Evolutionary conservation across 2,329 filamentous ascomycete genomes (phyloP).

Genomic region (Chaetothyriales sp.): DNA sequence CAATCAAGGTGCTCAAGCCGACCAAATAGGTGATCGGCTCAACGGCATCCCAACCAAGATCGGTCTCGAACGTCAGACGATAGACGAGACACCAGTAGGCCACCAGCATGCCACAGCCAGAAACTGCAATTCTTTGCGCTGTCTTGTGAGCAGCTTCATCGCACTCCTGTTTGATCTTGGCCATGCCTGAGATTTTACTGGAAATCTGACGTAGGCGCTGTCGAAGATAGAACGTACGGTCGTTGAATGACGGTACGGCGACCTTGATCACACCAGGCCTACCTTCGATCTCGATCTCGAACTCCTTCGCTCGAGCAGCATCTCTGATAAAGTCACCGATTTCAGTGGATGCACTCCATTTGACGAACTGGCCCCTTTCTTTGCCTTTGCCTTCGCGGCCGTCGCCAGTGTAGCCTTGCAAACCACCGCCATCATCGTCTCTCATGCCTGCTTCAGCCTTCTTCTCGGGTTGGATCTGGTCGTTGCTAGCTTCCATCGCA

Average conservation of each 20-base stretch:
- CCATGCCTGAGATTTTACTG: conserved; percentile 52
- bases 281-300: conserved; percentile 71
- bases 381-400: conserved; percentile 45
- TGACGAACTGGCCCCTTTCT: conserved; percentile 52
- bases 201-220: conserved; percentile 61
- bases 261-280: conserved; percentile 55
- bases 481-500: conserved; percentile 59
- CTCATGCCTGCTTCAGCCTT: conserved; percentile 30
- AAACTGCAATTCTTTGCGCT: conserved; percentile 66
- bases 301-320: conserved; percentile 70
- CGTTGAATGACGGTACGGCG: conserved; percentile 72
- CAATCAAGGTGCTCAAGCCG: conserved; percentile 73
- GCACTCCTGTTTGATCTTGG: conserved; percentile 67
- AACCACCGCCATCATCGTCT: conserved; percentile 29
- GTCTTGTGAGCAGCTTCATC: conserved; percentile 62
- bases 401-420: conserved; percentile 58
- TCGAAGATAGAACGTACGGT: conserved; percentile 80
- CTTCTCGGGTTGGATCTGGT: conserved; percentile 34
- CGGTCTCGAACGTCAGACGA: conserved; percentile 51
- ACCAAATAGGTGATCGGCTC: conserved; percentile 84
- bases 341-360: conserved; percentile 79
- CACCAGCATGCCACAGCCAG: conserved; percentile 59
- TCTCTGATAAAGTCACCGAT: conserved; percentile 91
- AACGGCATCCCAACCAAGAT: conserved; percentile 79
- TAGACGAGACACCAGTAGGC: conserved; percentile 63